phyloP scores from a whole-genome alignment of 164 flowering plant species.

The Nymphaea thermarum region DNA sequence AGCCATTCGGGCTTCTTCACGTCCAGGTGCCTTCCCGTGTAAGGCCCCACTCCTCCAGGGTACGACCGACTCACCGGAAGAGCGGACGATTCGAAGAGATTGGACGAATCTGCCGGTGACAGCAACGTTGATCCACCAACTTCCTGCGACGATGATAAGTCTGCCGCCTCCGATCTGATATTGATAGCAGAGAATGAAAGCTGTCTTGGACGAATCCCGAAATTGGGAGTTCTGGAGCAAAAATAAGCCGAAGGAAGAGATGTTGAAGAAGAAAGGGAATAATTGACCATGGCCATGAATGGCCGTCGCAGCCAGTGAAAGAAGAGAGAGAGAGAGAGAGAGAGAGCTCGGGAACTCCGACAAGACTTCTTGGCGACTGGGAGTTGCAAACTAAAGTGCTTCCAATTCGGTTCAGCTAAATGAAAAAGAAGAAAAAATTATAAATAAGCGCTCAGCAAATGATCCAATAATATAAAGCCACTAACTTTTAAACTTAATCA shows the following conservation, averaged over 20 bases:
- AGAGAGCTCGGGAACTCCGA: background rate
- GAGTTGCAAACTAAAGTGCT: too few species aligned
- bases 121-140: background rate
- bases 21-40: conserved; percentile 73
- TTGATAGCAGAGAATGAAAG: background rate
- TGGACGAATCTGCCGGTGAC: conserved; percentile 3
- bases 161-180: background rate
- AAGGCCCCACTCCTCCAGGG: conserved; percentile 50
- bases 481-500: too few species aligned
- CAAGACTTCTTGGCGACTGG: too few species aligned
- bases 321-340: background rate
- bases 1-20: conserved; percentile 88
- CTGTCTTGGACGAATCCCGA: background rate
- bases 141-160: background rate
- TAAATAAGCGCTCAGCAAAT: too few species aligned
- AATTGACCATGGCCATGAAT: background rate
- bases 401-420: too few species aligned
- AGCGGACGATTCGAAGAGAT: conserved; percentile 19
- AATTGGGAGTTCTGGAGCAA: background rate
- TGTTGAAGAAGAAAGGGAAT: background rate
- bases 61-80: conserved; percentile 13
- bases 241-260: background rate
- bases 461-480: too few species aligned
- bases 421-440: too few species aligned
- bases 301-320: background rate